A percentile compares a stretch with the other conserved stretches of the same genome.
Evolutionary conservation across 2,329 filamentous ascomycete species (phyloP).

Genomic region (Eurotiales sp.): DNA sequence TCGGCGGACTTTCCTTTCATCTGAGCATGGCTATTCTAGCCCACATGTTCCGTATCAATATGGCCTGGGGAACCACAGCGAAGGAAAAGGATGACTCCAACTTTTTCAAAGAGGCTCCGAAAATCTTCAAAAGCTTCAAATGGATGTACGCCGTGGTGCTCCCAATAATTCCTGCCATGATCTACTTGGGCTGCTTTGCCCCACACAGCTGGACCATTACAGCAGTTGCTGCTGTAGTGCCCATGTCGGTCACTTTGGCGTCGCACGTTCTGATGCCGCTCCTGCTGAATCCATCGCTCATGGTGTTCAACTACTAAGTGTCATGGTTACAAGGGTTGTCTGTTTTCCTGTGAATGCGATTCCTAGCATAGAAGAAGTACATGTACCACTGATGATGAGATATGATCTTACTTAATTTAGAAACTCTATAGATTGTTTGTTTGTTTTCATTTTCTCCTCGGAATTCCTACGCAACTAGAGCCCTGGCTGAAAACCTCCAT

Average conservation of each 20-base stretch:
- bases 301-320: conserved; percentile 21
- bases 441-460: not conserved
- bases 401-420: not conserved
- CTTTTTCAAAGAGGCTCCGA: conserved; percentile 80
- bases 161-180: conserved; percentile 22
- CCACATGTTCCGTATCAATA: conserved; percentile 82
- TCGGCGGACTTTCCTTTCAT: conserved; percentile 67
- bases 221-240: conserved; percentile 18
- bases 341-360: not conserved
- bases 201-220: conserved; percentile 41
- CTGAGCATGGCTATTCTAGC: conserved; percentile 73
- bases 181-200: conserved; percentile 26
- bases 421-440: not conserved
- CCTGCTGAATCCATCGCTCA: conserved; percentile 21
- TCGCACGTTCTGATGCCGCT: conserved; percentile 20
- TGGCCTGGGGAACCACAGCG: conserved; percentile 79
- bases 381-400: not conserved
- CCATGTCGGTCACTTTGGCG: conserved; percentile 18
- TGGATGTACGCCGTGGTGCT: conserved; percentile 53
- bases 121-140: conserved; percentile 75
- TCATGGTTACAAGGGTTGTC: not conserved
- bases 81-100: conserved; percentile 72
- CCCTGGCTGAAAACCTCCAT: not conserved
- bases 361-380: not conserved
- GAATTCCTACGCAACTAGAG: not conserved